Conservation (phyloP, 2,329 filamentous ascomycete genomes). For the Colletotrichum lupini region DNA sequence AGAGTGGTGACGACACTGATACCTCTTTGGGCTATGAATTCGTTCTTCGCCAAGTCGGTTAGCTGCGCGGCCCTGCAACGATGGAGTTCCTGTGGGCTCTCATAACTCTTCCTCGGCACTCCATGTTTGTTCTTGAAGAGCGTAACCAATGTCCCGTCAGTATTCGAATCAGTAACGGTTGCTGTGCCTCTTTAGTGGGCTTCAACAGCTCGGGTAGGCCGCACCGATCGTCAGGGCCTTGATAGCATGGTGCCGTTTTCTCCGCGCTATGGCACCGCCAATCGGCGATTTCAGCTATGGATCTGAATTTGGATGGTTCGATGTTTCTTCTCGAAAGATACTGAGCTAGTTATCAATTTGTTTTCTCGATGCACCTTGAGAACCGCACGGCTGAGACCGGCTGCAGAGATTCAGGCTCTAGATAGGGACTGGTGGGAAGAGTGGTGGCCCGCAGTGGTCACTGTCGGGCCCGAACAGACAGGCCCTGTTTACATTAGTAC, state of each 20-base stretch:
- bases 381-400: background rate
- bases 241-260: background rate
- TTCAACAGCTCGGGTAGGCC: background rate
- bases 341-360: background rate
- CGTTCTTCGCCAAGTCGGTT: slow-evolving; percentile 26
- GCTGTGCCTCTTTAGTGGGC: slow-evolving; percentile 20
- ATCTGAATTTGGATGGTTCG: slow-evolving; percentile 9
- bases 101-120: background rate
- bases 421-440: no score
- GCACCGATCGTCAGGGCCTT: slow-evolving; percentile 14
- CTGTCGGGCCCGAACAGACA: no score
- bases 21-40: slow-evolving; percentile 26
- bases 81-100: background rate
- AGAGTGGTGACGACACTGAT: slow-evolving; percentile 34
- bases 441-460: background rate
- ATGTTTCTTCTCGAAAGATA: background rate
- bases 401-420: background rate
- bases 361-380: background rate
- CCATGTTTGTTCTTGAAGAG: background rate
- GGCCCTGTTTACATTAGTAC: no score
- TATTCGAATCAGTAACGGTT: background rate
- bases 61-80: slow-evolving; percentile 17
- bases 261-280: slow-evolving; percentile 1
- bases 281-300: slow-evolving; percentile 18
- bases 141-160: background rate